These are phyloP conservation scores for Acanthochlamys bracteata DNA, from an alignment of 106 monocot genomes.

Conservation along the genomic window DNA sequence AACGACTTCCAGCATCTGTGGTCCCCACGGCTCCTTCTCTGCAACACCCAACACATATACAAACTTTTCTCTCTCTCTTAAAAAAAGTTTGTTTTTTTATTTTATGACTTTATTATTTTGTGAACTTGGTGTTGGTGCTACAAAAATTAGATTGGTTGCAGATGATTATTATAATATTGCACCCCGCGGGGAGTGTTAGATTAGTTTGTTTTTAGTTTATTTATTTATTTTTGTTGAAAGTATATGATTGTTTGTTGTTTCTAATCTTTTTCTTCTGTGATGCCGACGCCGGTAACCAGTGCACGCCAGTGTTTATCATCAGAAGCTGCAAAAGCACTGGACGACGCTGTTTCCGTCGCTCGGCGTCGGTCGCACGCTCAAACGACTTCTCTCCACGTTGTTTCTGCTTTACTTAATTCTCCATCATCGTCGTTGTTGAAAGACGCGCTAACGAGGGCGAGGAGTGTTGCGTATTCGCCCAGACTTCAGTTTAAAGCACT, in stretches of 20 bases:
- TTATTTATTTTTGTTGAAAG: background rate
- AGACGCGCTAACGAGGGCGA: constrained; percentile 46
- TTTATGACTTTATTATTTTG: no score
- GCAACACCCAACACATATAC: no score
- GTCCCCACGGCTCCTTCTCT: background rate
- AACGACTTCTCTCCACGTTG: constrained; percentile 86
- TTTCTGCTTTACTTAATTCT: constrained; percentile 55
- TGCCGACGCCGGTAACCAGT: constrained; percentile 71
- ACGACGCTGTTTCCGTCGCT: constrained; percentile 60
- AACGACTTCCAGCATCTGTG: background rate
- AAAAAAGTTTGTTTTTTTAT: no score
- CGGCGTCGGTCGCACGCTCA: constrained; percentile 77
- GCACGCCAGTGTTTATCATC: constrained; percentile 68
- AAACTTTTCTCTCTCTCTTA: no score
- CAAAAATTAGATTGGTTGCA: no score
- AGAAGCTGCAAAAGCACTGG: constrained; percentile 54
- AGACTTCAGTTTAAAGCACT: constrained; percentile 75
- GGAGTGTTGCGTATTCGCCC: constrained; percentile 37
- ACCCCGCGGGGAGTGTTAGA: no score
- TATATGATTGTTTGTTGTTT: background rate
- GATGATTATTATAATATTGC: no score
- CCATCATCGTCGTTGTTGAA: constrained; percentile 19
- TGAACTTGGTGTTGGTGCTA: no score
- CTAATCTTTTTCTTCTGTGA: constrained; percentile 5
- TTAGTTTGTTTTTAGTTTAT: no score